Percentiles rank a stretch among this genome's conserved stretches.
phyloP scores from a whole-genome alignment of 2,329 filamentous ascomycete genomes.

The Fusarium dimerum region DNA sequence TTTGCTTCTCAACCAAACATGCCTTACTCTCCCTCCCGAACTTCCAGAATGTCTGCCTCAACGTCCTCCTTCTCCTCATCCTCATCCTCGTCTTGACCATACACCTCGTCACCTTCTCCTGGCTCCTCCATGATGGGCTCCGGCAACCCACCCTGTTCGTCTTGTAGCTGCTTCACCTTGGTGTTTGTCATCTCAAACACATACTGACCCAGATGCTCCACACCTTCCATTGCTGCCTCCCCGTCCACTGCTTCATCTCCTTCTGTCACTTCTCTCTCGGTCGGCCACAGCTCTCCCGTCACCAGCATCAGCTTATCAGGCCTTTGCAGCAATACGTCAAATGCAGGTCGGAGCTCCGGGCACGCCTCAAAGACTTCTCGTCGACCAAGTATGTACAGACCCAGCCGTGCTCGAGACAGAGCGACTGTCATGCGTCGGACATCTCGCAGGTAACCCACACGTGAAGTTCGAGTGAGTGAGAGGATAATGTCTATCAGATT shows the following conservation, averaged over 20 bases:
- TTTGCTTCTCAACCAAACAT: not conserved
- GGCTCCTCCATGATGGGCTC: conserved; percentile 28
- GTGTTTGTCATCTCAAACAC: conserved; percentile 92
- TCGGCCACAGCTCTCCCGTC: conserved; percentile 84
- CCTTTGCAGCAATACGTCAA: conserved; percentile 74
- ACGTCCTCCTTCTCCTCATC: conserved; percentile 27
- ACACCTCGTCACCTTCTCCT: conserved; percentile 33
- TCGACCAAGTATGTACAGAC: conserved; percentile 88
- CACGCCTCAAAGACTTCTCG: conserved; percentile 86
- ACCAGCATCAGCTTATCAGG: conserved; percentile 80
- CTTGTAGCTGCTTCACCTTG: conserved; percentile 51
- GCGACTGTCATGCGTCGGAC: conserved; percentile 93
- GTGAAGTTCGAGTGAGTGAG: conserved; percentile 84
- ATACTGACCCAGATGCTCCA: conserved; percentile 94
- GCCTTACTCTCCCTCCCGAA: conserved; percentile 34
- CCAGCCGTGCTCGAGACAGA: conserved; percentile 86
- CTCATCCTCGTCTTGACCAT: conserved; percentile 32
- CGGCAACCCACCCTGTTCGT: conserved; percentile 33
- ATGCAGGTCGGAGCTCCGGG: conserved; percentile 84
- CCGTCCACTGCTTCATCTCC: conserved; percentile 48
- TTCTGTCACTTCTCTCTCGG: conserved; percentile 52
- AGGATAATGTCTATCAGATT: conserved; percentile 75
- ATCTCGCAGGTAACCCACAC: conserved; percentile 90
- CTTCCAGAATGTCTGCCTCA: conserved; percentile 36
- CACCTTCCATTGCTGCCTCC: conserved; percentile 77